These are phyloP conservation scores for Colletotrichum navitas DNA, from an alignment of 2,329 filamentous ascomycete genomes.

Conservation along the genomic window DNA sequence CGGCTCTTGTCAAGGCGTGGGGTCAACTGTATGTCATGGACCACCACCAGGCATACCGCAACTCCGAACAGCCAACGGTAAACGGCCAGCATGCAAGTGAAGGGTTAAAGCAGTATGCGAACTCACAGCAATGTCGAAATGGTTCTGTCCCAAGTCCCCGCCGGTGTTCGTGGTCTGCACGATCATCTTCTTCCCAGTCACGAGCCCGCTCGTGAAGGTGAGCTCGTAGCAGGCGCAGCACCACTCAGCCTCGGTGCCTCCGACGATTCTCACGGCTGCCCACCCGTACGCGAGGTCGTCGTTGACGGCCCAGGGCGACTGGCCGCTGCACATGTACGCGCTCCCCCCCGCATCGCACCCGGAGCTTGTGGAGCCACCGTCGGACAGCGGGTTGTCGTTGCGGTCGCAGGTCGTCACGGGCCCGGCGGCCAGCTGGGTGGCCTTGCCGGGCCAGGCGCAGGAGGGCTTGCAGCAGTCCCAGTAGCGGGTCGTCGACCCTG, in stretches of 20 bases:
- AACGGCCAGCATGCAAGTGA: neutral
- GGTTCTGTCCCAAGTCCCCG: conserved; percentile 64
- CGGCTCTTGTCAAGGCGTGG: neutral
- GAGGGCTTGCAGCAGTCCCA: conserved; percentile 72
- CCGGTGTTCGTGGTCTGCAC: conserved; percentile 73
- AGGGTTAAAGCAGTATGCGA: neutral
- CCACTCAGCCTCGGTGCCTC: conserved; percentile 58
- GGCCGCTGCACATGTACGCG: conserved; percentile 66
- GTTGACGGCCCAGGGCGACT: conserved; percentile 65
- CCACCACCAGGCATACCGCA: neutral
- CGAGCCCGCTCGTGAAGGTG: conserved; percentile 67
- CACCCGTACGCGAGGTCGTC: conserved; percentile 66
- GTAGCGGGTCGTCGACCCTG: conserved; percentile 53
- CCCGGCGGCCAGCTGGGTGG: conserved; percentile 49
- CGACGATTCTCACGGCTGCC: conserved; percentile 62
- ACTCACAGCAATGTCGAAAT: conserved; percentile 65
- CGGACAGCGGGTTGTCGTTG: conserved; percentile 62
- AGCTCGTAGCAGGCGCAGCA: conserved; percentile 71
- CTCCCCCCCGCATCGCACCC: conserved; percentile 58
- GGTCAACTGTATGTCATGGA: too few species aligned
- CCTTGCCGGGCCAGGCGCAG: conserved; percentile 66
- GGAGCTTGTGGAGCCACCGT: conserved; percentile 50
- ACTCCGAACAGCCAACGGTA: neutral
- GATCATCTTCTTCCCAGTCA: conserved; percentile 69
- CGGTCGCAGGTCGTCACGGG: conserved; percentile 63